Evolutionary conservation across 176 grass and related monocot genomes (phyloP), one percentile per base, ranked within the genome.

Genomic region (Rhipidocladum racemiflorum): DNA sequence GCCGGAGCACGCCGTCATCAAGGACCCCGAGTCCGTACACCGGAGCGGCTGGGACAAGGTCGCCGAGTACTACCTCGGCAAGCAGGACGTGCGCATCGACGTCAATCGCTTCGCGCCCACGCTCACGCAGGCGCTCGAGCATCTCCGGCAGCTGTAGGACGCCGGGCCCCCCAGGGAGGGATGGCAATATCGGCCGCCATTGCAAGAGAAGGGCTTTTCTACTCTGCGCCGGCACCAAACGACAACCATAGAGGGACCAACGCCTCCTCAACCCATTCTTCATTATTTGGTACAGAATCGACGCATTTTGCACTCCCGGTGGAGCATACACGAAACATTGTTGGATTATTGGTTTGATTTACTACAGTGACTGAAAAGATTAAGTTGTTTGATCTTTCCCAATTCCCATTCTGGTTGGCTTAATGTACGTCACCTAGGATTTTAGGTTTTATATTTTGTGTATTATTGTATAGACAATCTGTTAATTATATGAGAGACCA

Each of bases 11-110:
- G 80, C 80, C 0, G 91, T 89, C 44, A 77, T 97, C 62, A 91
- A 66, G 65, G 86, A 92, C 68, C 93, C 93, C 7, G 85, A 81
- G 27, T 23, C 88, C 32, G 87, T 96, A 10, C 90, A 92, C 66
- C 85, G 84, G 44, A 50, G 67, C 32, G 93, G 93, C 0, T 96
- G 93, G 93, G 85, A 85, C 66, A 88, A 90, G 87, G 91, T 92
- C 29, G 90, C 85, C 64, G 85, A 92, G 75, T 90, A 70, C 40
- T 96, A 96, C 50, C 85, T 96, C 35, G 90, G 86, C 7, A 96
- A 96, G 46, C 93, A 96, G 79, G 84, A 92, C 53, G 87, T 96
- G 36, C 89, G 75, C 68, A 12, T 96, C 54, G 61, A 91, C 46
- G 80, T 89, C n/a, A 23, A 24, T 34, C 80, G 92, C 24, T 96